Base-by-base conservation (phyloP, 148 eudicot species). In the Simmondsia chinensis region DNA sequence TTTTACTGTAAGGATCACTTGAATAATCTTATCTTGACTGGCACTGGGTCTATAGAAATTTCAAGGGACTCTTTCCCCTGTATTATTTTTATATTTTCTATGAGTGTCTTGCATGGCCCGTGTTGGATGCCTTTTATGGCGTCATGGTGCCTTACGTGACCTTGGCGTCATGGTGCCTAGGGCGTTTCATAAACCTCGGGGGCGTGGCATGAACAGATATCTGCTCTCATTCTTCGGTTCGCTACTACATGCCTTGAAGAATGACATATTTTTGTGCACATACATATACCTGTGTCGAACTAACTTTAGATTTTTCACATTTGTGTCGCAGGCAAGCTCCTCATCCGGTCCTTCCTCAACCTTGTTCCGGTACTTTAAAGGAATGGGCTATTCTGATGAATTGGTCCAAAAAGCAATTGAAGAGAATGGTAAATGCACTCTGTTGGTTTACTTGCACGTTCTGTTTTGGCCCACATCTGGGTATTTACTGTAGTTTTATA, bases 391-490 rank as follows among this genome's bases (percentile, higher is more conserved):
- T 62, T 21, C 73, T 25, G 72, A 70, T 40, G 50, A 56, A 43
- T 23, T 79, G 71, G 83, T 83, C 30, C 46, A 54, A 27, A 73
- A 62, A 52, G 94, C 74, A 16, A 60, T 83, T 10, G 65, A 75
- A 39, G 83, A 83, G 68, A 79, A 70, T 57, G 83, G 87, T 77
- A 77, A 43, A 18, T 54, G 19, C 43, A 3, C 16, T 25, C 30
- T 20, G 3, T 32, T 25, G 19, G 10, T 17, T 45, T 60, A 50
- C 9, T 12, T 11, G 32, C 10, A 6, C 13, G 32, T n/a, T 33
- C 9, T 9, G 26, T 19, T 30, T 4, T 33, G 27, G 34, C 42
- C 22, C 57, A 46, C 42, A 16, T 46, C 21, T 9, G 14, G 27
- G 33, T 43, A 27, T 50, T 12, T 54, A 52, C 71, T 27, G 5